Evolutionary conservation across 441 rosid species (phyloP).

Genomic region (Adansonia madagascariensis): DNA sequence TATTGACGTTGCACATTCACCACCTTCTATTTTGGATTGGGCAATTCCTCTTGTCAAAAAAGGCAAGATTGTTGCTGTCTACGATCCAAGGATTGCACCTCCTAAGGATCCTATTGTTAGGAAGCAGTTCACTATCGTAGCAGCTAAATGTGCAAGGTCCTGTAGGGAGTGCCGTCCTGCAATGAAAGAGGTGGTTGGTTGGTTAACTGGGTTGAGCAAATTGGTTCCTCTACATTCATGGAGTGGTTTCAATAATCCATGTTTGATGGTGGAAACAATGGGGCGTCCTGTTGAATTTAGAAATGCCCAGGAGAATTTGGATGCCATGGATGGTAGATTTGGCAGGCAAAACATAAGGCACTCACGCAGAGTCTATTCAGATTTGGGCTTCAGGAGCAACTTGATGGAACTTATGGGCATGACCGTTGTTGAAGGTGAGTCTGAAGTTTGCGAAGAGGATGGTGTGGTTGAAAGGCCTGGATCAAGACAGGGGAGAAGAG

Average conservation of each 20-base stretch:
- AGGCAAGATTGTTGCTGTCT: constrained; percentile 74
- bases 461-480: constrained; percentile 19
- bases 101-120: constrained; percentile 72
- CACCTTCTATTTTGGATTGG: constrained; percentile 93
- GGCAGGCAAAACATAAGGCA: constrained; percentile 36
- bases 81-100: constrained; percentile 70
- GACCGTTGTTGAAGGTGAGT: constrained; percentile 50
- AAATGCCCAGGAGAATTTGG: constrained; percentile 39
- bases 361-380: constrained; percentile 64
- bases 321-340: constrained; percentile 39
- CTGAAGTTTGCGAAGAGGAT: constrained; percentile 13
- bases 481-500: constrained; percentile 33
- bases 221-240: constrained; percentile 82
- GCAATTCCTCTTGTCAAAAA: constrained; percentile 86
- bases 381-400: constrained; percentile 72
- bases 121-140: constrained; percentile 82
- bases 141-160: constrained; percentile 91
- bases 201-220: constrained; percentile 72
- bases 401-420: constrained; percentile 63
- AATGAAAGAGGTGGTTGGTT: constrained; percentile 80
- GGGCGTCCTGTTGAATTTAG: constrained; percentile 69
- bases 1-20: constrained; percentile 84
- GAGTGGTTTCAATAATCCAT: constrained; percentile 91
- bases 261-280: constrained; percentile 90
- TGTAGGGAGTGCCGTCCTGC: constrained; percentile 93